These are phyloP conservation scores for Chlamydomonas eustigma DNA, from an alignment of 139 green algal genomes.

Conservation along the genomic window DNA sequence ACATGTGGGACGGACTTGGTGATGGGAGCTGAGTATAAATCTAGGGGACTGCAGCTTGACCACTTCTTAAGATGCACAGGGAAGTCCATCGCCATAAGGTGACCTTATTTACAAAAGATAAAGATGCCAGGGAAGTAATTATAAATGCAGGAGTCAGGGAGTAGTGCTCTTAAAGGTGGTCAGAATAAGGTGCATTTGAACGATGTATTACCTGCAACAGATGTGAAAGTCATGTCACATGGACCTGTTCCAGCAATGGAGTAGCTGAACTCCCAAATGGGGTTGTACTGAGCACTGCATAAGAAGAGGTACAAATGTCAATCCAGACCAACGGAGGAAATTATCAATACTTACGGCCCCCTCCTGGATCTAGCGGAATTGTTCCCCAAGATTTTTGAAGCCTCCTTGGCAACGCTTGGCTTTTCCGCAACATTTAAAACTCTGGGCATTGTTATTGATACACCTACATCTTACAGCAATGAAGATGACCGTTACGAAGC, in stretches of 20 bases:
- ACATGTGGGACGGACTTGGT: conserved; percentile 61
- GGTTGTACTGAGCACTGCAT: conserved; percentile 71
- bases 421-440: conserved; percentile 16
- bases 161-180: background rate
- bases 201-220: conserved; percentile 53
- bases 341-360: conserved; percentile 7
- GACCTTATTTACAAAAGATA: conserved; percentile 41
- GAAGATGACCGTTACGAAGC: no score
- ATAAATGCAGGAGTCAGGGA: background rate
- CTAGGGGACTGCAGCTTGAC: conserved; percentile 46
- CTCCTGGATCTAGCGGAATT: background rate
- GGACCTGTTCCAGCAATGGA: conserved; percentile 50
- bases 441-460: background rate
- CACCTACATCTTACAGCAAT: no score
- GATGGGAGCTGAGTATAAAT: conserved; percentile 62
- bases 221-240: conserved; percentile 88
- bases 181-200: no score
- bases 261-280: conserved; percentile 81
- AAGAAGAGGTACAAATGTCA: background rate
- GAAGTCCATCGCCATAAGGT: conserved; percentile 79
- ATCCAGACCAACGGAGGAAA: background rate
- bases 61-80: conserved; percentile 39
- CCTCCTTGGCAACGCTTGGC: conserved; percentile 11
- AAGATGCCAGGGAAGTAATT: background rate
- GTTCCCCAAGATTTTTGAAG: background rate